phyloP scores from a whole-genome alignment of 148 eudicot species.

The Amaranthus cruentus region DNA sequence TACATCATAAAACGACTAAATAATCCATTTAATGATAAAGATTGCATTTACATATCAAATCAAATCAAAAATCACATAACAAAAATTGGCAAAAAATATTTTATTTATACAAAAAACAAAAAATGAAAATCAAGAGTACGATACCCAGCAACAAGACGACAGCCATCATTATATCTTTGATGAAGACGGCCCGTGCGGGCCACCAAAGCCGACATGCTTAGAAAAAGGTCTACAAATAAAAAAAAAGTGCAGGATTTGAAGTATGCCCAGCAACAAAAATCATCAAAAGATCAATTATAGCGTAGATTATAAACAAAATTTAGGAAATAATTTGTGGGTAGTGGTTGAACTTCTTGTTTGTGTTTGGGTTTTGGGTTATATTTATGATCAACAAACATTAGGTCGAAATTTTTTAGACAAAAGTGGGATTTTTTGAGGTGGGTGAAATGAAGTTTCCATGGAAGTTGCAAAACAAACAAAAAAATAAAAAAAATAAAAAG shows the following conservation, averaged over 20 bases:
- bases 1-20: conserved; percentile 1
- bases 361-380: conserved; percentile 4
- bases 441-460: conserved; percentile 8
- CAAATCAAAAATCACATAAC: background rate
- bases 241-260: background rate
- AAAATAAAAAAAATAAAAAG: background rate
- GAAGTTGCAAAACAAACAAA: background rate
- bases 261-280: conserved; percentile 41
- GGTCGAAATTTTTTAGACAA: background rate
- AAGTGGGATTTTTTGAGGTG: background rate
- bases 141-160: no score
- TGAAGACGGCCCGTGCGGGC: no score
- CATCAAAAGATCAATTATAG: no score
- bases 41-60: background rate
- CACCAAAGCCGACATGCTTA: no score
- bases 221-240: no score
- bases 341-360: background rate
- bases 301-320: no score
- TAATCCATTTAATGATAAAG: background rate
- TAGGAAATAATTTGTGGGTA: no score
- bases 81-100: background rate
- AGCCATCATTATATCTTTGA: no score
- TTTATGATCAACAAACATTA: conserved; percentile 19
- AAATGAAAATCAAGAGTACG: background rate
- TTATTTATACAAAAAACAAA: background rate